phyloP scores from a whole-genome alignment of 306 rosid species.

The Prunus persica region DNA sequence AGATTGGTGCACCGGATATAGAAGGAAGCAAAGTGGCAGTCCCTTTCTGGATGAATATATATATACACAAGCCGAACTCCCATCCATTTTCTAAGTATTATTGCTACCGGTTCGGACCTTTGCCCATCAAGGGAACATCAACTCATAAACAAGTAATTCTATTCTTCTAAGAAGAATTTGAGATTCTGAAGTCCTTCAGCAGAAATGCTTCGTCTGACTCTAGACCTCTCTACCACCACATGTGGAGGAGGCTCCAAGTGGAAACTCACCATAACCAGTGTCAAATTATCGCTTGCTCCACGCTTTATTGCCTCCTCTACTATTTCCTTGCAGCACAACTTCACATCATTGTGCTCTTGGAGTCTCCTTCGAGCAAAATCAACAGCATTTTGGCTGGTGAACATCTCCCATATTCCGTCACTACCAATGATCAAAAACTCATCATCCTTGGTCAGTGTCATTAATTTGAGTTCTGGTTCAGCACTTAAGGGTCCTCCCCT shows the following conservation, averaged over 20 bases:
- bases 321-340: constrained; percentile 71
- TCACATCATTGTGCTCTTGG: constrained; percentile 85
- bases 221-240: constrained; percentile 51
- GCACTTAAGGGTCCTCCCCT: constrained; percentile 81
- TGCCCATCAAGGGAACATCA: not conserved
- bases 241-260: constrained; percentile 77
- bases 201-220: constrained; percentile 78
- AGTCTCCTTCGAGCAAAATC: constrained; percentile 79
- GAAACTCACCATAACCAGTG: constrained; percentile 76
- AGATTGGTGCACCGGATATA: constrained; percentile 8
- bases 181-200: constrained; percentile 82
- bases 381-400: constrained; percentile 72
- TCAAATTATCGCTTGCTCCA: constrained; percentile 69
- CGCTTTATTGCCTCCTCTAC: constrained; percentile 80
- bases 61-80: constrained; percentile 31
- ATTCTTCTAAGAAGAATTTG: constrained; percentile 51
- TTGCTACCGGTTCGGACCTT: not conserved
- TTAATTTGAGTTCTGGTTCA: constrained; percentile 77
- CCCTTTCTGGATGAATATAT: constrained; percentile 33
- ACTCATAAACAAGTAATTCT: not conserved
- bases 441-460: constrained; percentile 67
- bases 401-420: constrained; percentile 92
- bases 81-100: constrained; percentile 14
- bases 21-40: constrained; percentile 16
- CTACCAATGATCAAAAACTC: constrained; percentile 90